Evolutionary conservation across 140 eudicot genomes (phyloP).

Genomic region (Flaveria floridana): DNA sequence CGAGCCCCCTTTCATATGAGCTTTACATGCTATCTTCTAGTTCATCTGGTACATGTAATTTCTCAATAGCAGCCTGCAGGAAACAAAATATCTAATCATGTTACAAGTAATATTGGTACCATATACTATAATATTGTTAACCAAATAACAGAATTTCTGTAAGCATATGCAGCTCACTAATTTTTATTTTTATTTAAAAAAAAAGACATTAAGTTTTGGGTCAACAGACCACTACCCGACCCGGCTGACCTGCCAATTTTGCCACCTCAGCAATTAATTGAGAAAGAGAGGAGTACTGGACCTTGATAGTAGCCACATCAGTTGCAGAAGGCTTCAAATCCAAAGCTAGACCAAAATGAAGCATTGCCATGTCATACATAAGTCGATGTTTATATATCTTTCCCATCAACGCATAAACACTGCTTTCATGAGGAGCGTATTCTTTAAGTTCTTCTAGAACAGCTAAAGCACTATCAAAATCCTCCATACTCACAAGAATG

Average conservation of each 20-base stretch:
- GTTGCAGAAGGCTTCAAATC: slow-evolving; percentile 98
- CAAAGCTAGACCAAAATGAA: slow-evolving; percentile 92
- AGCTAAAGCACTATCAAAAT: slow-evolving; percentile 66
- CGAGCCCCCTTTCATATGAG: slow-evolving; percentile 8
- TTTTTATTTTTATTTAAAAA: neutral
- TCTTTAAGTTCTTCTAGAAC: slow-evolving; percentile 96
- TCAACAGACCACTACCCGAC: neutral
- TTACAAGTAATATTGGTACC: neutral
- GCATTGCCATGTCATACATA: slow-evolving; percentile 87
- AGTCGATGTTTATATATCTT: slow-evolving; percentile 71
- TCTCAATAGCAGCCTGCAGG: slow-evolving; percentile 90
- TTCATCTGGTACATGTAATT: slow-evolving; percentile 95
- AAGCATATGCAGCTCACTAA: too few species aligned
- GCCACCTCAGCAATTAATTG: neutral
- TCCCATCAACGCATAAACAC: slow-evolving; percentile 95
- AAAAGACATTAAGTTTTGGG: neutral
- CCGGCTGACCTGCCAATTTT: neutral
- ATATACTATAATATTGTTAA: too few species aligned
- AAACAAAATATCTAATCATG: neutral
- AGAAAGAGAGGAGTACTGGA: slow-evolving; percentile 16
- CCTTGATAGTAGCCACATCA: slow-evolving; percentile 97
- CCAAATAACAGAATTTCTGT: too few species aligned
- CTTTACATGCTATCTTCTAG: slow-evolving; percentile 54
- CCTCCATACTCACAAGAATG: slow-evolving; percentile 81
- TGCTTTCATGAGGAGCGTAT: slow-evolving; percentile 91